Evolutionary conservation across 345 rosid genomes (phyloP), one percentile per base, ranked within the genome.

Genomic region (Eucalyptus regnans): DNA sequence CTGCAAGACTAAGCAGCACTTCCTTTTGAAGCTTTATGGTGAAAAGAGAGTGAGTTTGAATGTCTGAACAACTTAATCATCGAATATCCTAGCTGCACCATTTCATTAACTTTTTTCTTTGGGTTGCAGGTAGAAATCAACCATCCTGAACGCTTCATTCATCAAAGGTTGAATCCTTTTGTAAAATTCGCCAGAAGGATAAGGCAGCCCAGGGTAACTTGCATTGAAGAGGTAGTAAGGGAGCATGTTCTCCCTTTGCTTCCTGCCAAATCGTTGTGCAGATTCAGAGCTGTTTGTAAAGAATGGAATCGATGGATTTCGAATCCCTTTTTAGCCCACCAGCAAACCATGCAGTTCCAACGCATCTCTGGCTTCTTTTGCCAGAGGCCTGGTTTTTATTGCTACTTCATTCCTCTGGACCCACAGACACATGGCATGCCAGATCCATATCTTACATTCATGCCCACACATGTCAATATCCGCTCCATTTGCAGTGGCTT

Each of bases 241-340:
- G 54, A 56, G 62, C 79, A 86, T 71, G 92, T 62, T 88, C 94
- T 94, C 58, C 88, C 87, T 56, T 89, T 90, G 87, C 93, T 94
- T 33, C 94, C 95, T 0, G 95, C 94, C 27, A 93, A 93, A 89
- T 91, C 94, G 2, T 89, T 93, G 6, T 90, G 89, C 92, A 91
- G 91, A 87, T 89, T 90, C 91, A 92, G 81, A 86, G 79, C 91
- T 46, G 94, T 94, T 71, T 93, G 93, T 33, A 93, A 87, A 87
- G 91, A 89, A 31, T 94, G 94, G 95, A 51, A 90, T 44, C 18
- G 2, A 66, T 89, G 92, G 92, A 90, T 94, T 44, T 49, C 23
- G 50, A 11, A 43, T 90, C 94, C 94, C 12, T 93, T 94, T 90
- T 88, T 94, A 16, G 89, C 91, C 54, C 94, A 94, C 91, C 25